These are phyloP conservation scores for Seminavis robusta DNA, from an alignment of 108 stramenopile genomes.

Conservation along the genomic window DNA sequence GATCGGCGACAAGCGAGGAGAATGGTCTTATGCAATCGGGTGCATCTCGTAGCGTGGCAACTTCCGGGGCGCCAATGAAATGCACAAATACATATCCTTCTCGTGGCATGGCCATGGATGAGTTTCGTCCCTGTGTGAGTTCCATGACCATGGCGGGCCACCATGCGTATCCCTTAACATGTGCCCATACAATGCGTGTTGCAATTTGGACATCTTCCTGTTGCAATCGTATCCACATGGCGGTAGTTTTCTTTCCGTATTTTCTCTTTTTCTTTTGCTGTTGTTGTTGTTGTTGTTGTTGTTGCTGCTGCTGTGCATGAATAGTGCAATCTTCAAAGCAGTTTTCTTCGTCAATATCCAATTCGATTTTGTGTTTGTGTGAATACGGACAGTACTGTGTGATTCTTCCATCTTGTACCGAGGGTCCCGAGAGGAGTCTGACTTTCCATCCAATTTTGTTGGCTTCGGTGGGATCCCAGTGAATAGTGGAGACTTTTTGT, in stretches of 20 bases:
- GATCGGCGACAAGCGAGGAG: constrained; percentile 38
- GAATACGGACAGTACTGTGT: constrained; percentile 57
- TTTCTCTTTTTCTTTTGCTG: background rate
- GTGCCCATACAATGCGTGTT: constrained; percentile 58
- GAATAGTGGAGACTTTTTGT: constrained; percentile 36
- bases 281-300: background rate
- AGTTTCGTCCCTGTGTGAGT: constrained; percentile 37
- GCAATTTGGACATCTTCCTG: constrained; percentile 42
- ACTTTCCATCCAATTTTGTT: constrained; percentile 48
- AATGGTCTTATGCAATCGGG: constrained; percentile 55
- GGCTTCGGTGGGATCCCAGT: constrained; percentile 51
- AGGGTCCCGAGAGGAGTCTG: constrained; percentile 30
- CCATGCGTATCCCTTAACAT: constrained; percentile 75
- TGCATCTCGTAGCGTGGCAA: constrained; percentile 39
- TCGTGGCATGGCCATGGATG: constrained; percentile 1
- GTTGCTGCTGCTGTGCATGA: background rate
- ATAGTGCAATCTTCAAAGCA: background rate
- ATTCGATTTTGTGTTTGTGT: constrained; percentile 61
- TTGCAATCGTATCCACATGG: constrained; percentile 37
- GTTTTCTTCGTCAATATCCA: background rate
- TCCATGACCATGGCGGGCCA: constrained; percentile 72
- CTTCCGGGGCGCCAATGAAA: constrained; percentile 57
- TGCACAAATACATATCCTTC: constrained; percentile 49
- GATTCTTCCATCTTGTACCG: constrained; percentile 46
- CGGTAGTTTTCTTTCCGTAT: background rate